These are phyloP conservation scores for Auriscalpium orientale DNA, from an alignment of 768 basidiomycete genomes.

Conservation along the genomic window DNA sequence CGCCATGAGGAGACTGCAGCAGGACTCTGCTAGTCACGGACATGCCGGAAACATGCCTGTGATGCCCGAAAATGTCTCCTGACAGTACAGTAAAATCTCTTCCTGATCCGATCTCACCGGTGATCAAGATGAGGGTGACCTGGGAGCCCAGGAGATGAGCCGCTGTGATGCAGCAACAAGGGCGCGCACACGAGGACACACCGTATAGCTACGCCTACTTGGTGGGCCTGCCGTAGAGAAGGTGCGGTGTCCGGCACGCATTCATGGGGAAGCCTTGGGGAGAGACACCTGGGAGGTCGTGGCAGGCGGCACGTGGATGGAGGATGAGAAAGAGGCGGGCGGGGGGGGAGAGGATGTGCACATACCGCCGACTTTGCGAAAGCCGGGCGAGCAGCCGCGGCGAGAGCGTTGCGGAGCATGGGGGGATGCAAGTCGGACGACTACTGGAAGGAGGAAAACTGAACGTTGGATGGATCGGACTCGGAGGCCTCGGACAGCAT, in stretches of 20 bases:
- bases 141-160: constrained; percentile 27
- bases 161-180: constrained; percentile 5
- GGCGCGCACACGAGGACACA: constrained; percentile 33
- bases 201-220: constrained; percentile 95
- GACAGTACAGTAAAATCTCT: no score
- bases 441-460: constrained; percentile 26
- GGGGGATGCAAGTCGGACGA: constrained; percentile 23
- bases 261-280: constrained; percentile 60
- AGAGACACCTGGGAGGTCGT: constrained; percentile 75
- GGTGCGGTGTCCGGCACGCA: no score
- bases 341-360: constrained; percentile 12
- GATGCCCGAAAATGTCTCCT: no score
- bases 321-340: constrained; percentile 12
- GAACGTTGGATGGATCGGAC: background rate
- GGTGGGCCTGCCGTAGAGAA: no score
- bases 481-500: background rate
- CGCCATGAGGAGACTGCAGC: constrained; percentile 82
- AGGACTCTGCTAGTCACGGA: no score
- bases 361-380: constrained; percentile 42
- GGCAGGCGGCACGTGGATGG: constrained; percentile 49
- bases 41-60: constrained; percentile 95
- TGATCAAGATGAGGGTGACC: constrained; percentile 96
- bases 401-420: constrained; percentile 65
- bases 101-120: no score
- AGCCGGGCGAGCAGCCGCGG: constrained; percentile 47